Base-by-base conservation (phyloP, 2,329 filamentous ascomycete species). In the Scolecobasidium constrictum region DNA sequence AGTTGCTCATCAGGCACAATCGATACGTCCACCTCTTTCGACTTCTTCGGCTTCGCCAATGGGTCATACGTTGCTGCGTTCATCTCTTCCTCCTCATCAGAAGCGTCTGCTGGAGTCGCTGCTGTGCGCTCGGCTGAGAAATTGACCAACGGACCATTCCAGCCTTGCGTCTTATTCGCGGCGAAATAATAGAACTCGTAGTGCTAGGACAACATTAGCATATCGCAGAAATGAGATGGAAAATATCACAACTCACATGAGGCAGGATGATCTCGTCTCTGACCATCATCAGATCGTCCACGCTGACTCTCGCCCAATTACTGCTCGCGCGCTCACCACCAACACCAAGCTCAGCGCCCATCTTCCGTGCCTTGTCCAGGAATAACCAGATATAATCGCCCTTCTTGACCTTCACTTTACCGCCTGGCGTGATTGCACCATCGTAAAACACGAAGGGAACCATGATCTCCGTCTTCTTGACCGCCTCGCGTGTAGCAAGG, bases 381-480 rank as follows among this genome's bases (percentile, higher is more conserved):
- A 96, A 94, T 2, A 95, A 67, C 92, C 92, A 96, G 19, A 93
- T 72, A 44, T 79, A 82, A 56, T 96, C 92, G 7, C 92, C 90
- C 63, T 98, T 98, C 62, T 87, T 94, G 40, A 96, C 76, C 46
- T 81, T 80, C 38, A 90, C 88, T 12, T 75, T 75, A 1, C 90
- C 88, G 13, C 87, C 86, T 0, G 88, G 84, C 9, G 84, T 83
- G 58, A 93, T 90, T 17, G 86, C 86, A 13, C 92, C 92, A 52
- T 96, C 90, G 64, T 95, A 96, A 58, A 96, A 96, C 3, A 96
- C 86, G 60, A 96, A 98, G 0, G 92, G 92, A 22, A 98, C 81
- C 13, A 83, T 73, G 43, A 98, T 84, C 56, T 95, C 88, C 6
- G 87, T 88, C 16, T 78, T 77, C 64, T 93, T 94, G 50, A 96